A percentile compares a stretch with the other conserved stretches of the same genome.
These are phyloP conservation scores for Debaryomyces tyrocola DNA, from an alignment of 805 yeast species.

Conservation along the genomic window DNA sequence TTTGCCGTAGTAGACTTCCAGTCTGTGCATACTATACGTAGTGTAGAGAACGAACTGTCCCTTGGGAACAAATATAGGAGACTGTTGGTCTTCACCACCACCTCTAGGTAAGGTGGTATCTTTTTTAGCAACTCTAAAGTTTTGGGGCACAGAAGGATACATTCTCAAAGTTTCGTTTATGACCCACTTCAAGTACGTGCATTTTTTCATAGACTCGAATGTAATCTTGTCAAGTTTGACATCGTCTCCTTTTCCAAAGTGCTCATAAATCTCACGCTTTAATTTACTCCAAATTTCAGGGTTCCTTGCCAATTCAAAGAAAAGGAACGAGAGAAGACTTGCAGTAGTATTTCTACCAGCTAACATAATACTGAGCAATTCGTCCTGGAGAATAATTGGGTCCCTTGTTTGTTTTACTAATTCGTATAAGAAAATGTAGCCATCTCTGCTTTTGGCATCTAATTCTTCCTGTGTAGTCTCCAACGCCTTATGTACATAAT, in stretches of 20 bases:
- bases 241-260: constrained; percentile 33
- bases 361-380: constrained; percentile 48
- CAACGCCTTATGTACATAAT: constrained; percentile 40
- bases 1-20: constrained; percentile 27
- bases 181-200: constrained; percentile 46
- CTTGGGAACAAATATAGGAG: constrained; percentile 20
- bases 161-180: constrained; percentile 49
- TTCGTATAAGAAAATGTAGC: constrained; percentile 48
- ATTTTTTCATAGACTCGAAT: constrained; percentile 50
- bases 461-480: constrained; percentile 29
- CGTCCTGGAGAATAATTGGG: constrained; percentile 48
- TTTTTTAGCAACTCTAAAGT: constrained; percentile 28
- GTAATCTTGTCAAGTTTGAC: constrained; percentile 35
- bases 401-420: constrained; percentile 50
- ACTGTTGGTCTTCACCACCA: constrained; percentile 28
- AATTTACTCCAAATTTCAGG: constrained; percentile 37
- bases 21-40: constrained; percentile 21
- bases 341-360: constrained; percentile 62
- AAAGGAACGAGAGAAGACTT: constrained; percentile 42
- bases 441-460: constrained; percentile 29
- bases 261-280: constrained; percentile 31
- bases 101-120: constrained; percentile 33
- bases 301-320: constrained; percentile 45
- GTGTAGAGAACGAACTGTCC: constrained; percentile 20
- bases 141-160: constrained; percentile 42